phyloP scores from a whole-genome alignment of 169 alveolate genomes.

The Cryptosporidium ryanae region DNA sequence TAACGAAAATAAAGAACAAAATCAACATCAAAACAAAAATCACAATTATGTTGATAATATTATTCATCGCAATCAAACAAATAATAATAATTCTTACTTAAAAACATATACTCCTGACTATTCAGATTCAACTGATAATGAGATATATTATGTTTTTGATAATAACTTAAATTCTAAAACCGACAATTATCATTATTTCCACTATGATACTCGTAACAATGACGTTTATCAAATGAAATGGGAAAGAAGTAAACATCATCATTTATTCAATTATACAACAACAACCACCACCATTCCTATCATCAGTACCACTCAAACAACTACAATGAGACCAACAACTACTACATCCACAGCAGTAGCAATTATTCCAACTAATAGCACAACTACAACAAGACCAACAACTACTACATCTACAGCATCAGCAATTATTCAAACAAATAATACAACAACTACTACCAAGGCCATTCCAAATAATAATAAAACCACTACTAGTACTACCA shows the following conservation, averaged over 20 bases:
- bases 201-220: constrained; percentile 35
- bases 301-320: not conserved
- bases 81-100: constrained; percentile 17
- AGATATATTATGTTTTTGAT: constrained; percentile 1
- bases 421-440: not conserved
- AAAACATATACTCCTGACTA: constrained; percentile 25
- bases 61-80: constrained; percentile 33
- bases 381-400: not conserved
- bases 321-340: not conserved
- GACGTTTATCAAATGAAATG: constrained; percentile 66
- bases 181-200: constrained; percentile 24
- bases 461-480: not conserved
- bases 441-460: not conserved
- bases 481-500: constrained; percentile 16
- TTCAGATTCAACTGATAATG: constrained; percentile 63
- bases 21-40: too few species aligned
- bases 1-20: too few species aligned
- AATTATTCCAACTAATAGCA: not conserved
- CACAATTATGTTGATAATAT: too few species aligned
- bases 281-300: constrained; percentile 1
- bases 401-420: not conserved
- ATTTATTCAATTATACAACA: constrained; percentile 47
- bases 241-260: constrained; percentile 17
- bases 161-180: not conserved
- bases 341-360: constrained; percentile 14